Evolutionary conservation across 352 stramenopile species (phyloP), one percentile per base, ranked within the genome.

Genomic region (Phytopythium mirpurense): DNA sequence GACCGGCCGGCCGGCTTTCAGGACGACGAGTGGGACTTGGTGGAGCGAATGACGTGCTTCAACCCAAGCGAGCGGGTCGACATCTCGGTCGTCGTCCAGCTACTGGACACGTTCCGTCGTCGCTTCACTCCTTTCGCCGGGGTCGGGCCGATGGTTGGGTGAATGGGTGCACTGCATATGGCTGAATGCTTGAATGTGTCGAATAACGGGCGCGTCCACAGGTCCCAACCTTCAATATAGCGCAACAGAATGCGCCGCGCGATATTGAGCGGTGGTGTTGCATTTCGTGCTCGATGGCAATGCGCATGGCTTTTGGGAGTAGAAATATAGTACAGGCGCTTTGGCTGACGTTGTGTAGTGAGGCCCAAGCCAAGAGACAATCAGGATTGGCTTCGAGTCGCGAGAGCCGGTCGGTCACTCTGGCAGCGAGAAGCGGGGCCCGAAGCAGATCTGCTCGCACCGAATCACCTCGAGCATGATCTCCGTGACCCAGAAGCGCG

Each of bases 401-500:
- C n/a, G 29, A 10, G 29, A 32, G 29, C 5, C 9, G 5, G 26
- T 19, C 9, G 19, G 11, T 51, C 29, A 51, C 15, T 12, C 24
- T 3, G 26, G 27, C n/a, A 51, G 29, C 18, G 45, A 40, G 18
- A 51, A 51, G 27, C 31, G 26, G 18, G 45, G 26, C 6, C 45
- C 45, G n/a, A 37, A 40, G 27, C 26, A 38, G 3, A 51, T 38
- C 31, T 51, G n/a, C 31, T 51, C 45, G 45, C 27, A 29, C 31
- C 27, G n/a, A 29, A 51, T 38, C 3, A 51, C 18, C 27, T 38
- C 45, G 27, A 51, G 26, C 27, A 51, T 37, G 27, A 38, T 51
- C 45, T 51, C 45, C 16, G 45, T 51, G 5, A 51, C 29, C 45
- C 45, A 51, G 45, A 51, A 51, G 24, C 45, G 45, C 45, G 45